Percentiles rank a stretch among this genome's conserved stretches.
Conservation (phyloP, 495 filamentous ascomycete genomes). For the Lasiosphaeria hispida region DNA sequence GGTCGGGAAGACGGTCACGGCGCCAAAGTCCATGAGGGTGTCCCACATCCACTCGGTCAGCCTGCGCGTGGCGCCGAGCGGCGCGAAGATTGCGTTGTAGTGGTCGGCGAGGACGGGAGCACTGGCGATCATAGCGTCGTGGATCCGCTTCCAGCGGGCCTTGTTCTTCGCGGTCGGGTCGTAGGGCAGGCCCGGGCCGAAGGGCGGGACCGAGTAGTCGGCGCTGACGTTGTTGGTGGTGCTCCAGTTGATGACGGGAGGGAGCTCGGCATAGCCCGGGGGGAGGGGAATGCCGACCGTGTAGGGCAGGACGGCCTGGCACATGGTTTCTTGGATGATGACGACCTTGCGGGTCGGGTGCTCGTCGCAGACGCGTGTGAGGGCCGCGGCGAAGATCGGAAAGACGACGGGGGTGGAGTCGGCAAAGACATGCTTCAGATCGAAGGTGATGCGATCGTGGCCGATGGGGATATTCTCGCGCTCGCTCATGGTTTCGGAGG, state of each 20-base stretch:
- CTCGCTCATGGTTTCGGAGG: background rate
- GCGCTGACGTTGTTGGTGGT: conserved; percentile 19
- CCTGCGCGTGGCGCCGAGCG: conserved; percentile 12
- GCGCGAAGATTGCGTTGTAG: conserved; percentile 21
- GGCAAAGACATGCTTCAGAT: conserved; percentile 17
- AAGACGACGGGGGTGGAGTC: conserved; percentile 17
- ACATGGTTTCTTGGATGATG: conserved; percentile 33
- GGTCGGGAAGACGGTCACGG: conserved; percentile 35
- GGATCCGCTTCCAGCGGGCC: conserved; percentile 13
- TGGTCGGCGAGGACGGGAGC: conserved; percentile 17
- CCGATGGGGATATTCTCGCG: background rate
- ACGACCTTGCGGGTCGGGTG: conserved; percentile 26
- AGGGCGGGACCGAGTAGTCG: conserved; percentile 24
- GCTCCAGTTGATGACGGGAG: conserved; percentile 18
- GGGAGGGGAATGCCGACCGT: conserved; percentile 25
- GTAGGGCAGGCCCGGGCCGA: conserved; percentile 27
- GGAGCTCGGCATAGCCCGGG: conserved; percentile 8
- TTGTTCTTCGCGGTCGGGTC: conserved; percentile 17
- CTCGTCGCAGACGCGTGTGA: conserved; percentile 18
- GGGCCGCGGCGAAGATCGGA: conserved; percentile 26
- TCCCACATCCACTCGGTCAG: conserved; percentile 6
- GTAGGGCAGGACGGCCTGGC: conserved; percentile 26
- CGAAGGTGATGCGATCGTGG: background rate
- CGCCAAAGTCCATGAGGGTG: conserved; percentile 28
- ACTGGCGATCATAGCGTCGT: background rate